phyloP scores from a whole-genome alignment of 116 monocot species.

The Dioscorea cayenensis region DNA sequence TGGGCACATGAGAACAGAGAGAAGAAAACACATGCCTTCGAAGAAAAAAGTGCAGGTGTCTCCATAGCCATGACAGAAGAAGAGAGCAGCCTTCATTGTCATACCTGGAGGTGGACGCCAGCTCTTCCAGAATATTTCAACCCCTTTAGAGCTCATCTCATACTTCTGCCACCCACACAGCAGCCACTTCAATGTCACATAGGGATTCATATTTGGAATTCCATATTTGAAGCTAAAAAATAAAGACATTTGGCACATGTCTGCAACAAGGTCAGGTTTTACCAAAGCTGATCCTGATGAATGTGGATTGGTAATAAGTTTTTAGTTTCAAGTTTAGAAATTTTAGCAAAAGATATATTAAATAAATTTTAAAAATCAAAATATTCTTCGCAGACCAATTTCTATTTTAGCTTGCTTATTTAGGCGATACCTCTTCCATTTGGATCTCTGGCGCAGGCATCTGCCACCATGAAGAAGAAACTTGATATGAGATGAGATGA shows the following conservation, averaged over 20 bases:
- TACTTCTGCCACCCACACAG: slow-evolving; percentile 28
- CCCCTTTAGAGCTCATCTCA: slow-evolving; percentile 53
- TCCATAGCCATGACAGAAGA: slow-evolving; percentile 97
- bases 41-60: slow-evolving; percentile 99
- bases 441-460: slow-evolving; percentile 63
- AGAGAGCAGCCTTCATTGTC: slow-evolving; percentile 58
- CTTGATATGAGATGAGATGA: background rate
- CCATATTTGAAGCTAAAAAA: too few species aligned
- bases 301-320: too few species aligned
- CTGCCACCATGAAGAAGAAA: slow-evolving; percentile 27
- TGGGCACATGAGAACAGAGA: too few species aligned
- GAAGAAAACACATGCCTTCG: slow-evolving; percentile 44
- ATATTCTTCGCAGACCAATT: too few species aligned
- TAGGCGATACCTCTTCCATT: slow-evolving; percentile 63
- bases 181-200: background rate
- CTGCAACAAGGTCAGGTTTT: too few species aligned
- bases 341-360: too few species aligned
- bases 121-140: slow-evolving; percentile 87
- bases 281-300: too few species aligned
- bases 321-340: too few species aligned
- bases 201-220: too few species aligned
- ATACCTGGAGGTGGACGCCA: slow-evolving; percentile 53
- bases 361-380: too few species aligned
- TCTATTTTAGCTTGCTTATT: too few species aligned
- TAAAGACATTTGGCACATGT: too few species aligned